These are phyloP conservation scores for Fraxinus nigra DNA, from an alignment of 305 asterid genomes.

Conservation along the genomic window DNA sequence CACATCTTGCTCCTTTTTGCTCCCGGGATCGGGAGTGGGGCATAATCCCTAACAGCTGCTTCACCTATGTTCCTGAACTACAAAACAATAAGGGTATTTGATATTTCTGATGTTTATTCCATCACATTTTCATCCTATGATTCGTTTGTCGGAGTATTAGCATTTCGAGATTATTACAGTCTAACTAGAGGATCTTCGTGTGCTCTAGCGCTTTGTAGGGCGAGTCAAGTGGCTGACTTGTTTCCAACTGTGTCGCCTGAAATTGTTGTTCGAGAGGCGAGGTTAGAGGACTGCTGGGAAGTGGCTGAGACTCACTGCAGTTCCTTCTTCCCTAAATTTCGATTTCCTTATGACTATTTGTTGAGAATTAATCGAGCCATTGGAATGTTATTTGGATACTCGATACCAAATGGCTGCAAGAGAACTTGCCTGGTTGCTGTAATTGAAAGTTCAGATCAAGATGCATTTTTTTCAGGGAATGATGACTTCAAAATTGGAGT, in stretches of 20 bases:
- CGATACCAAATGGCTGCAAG: slow-evolving; percentile 76
- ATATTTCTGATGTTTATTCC: background rate
- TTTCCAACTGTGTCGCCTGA: slow-evolving; percentile 69
- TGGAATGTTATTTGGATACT: slow-evolving; percentile 80
- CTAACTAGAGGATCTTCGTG: background rate
- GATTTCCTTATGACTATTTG: slow-evolving; percentile 78
- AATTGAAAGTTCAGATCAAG: slow-evolving; percentile 48
- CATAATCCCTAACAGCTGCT: background rate
- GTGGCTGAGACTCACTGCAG: slow-evolving; percentile 95
- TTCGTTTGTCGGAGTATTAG: background rate
- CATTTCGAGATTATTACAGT: background rate
- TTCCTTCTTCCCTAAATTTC: slow-evolving; percentile 76
- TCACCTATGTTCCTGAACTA: background rate
- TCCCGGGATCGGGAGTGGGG: background rate
- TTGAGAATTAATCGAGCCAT: slow-evolving; percentile 75
- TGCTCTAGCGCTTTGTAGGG: slow-evolving; percentile 55
- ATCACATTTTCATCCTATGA: background rate
- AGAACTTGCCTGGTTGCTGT: slow-evolving; percentile 87
- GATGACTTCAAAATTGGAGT: slow-evolving; percentile 62
- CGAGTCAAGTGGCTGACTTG: slow-evolving; percentile 71
- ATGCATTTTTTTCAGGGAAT: slow-evolving; percentile 43
- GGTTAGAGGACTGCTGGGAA: slow-evolving; percentile 96
- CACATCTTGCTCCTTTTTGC: background rate
- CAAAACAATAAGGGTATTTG: background rate
- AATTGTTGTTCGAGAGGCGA: slow-evolving; percentile 76